Base-by-base conservation (phyloP, 768 basidiomycete species). In the Boletus fagicola region DNA sequence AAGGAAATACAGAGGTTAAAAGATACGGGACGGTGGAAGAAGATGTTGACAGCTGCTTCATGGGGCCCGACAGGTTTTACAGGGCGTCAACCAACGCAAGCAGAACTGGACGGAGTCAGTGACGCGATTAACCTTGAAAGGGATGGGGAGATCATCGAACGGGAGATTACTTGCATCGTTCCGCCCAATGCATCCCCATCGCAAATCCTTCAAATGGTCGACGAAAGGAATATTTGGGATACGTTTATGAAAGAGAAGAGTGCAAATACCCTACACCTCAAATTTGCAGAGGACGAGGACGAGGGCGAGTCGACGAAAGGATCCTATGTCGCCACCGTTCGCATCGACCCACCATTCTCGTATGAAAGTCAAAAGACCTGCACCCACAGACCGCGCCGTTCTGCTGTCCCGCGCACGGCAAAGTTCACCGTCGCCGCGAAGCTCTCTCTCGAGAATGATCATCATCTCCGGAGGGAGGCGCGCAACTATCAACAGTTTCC, bases 361-460 rank as follows among this genome's bases (percentile, higher is more conserved):
- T 63, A 62, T 40, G 59, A 53, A 33, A n/a, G 38, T 28, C 59
- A 63, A 26, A 26, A 30, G 15, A 10, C 12, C 4, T 67, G 65
- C 31, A 8, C 28, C 2, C 70, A 68, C 42, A 2, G 2, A 0
- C 2, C 12, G 8, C 11, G 5, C 1, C 0, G 2, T 1, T 24
- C 18, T 7, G 13, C 55, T 20, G 38, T 45, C 7, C 70, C 63
- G 2, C 65, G 53, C 6, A 80, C 76, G 4, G 68, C 74, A 18
- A 75, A 51, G 38, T 74, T 82, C 15, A 59, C 66, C 2, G 79
- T 80, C 2, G 68, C 70, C n/a, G 80, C 76, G 0, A 83, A 83
- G 62, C 64, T 82, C 38, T 80, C 80, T 0, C 53, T 71, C 11
- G 26, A 68, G 46, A 2, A 67, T n/a, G 80, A 80, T 28, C 0